Base-by-base conservation (phyloP, 2,329 filamentous ascomycete genomes). In the Domatiomyces catenatus region DNA sequence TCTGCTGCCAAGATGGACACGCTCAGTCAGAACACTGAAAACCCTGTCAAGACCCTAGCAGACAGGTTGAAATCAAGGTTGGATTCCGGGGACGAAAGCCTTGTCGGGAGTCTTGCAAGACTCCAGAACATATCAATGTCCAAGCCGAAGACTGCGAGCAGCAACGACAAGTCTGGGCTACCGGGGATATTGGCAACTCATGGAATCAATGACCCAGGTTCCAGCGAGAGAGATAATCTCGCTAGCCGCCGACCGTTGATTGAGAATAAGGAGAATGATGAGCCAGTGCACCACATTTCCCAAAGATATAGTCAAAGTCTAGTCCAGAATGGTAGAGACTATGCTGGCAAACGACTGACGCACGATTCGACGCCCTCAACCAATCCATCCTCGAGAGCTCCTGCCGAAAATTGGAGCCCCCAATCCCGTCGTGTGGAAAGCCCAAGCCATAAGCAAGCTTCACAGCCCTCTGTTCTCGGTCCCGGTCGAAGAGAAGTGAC, bases 401-500 rank as follows among this genome's bases (percentile, higher is more conserved):
- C 54, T 12, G 54, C 52, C 20, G 50, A 56, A 39, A 42, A 32
- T 36, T 52, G 36, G 42, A 36, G 50, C 15, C 51, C 47, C 3
- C 54, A 50, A 45, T 46, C 44, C 17, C 50, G 49, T 18, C 48
- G 48, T 47, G 24, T 51, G n/a, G 22, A 36, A 12, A 49, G 26
- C 18, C 17, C 32, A 15, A 20, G 42, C 15, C 17, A 17, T 20
- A 24, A 18, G 18, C 8, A 7, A 17, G 10, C 48, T 4, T 10
- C 26, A 10, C 20, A 48, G 6, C 24, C 24, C 20, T 19, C 28
- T 18, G 10, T 8, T 18, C 12, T n/a, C 17, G 17, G 42, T 24
- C 50, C 48, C 4, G 44, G 51, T 19, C 46, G 43, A 19, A 46
- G 49, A 20, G 50, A 51, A 26, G 10, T 42, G 26, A 48, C 50